phyloP scores from a whole-genome alignment of 192 early-diverging fungal species.

The Entophlyctis helioformis region DNA sequence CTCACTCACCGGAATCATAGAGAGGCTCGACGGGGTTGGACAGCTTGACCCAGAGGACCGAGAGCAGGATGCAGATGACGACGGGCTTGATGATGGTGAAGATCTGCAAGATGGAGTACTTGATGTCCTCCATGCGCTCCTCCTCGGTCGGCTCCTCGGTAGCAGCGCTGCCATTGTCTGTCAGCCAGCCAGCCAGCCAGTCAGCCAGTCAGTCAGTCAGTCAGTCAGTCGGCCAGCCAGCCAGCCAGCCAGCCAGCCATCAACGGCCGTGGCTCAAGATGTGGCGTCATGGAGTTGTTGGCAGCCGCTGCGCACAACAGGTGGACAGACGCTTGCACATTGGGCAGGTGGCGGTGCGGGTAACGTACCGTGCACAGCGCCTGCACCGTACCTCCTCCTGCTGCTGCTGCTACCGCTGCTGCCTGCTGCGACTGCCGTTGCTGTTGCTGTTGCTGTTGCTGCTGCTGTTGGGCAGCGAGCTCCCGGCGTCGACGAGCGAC shows the following conservation, averaged over 20 bases:
- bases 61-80: slow-evolving; percentile 58
- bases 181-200: too few species aligned
- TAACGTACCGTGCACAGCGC: neutral
- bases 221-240: too few species aligned
- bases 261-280: neutral
- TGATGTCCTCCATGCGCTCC: slow-evolving; percentile 51
- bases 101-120: slow-evolving; percentile 71
- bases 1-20: slow-evolving; percentile 29
- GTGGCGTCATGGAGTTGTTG: neutral
- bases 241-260: too few species aligned
- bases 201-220: too few species aligned
- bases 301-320: neutral
- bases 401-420: too few species aligned
- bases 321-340: neutral
- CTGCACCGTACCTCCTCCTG: too few species aligned
- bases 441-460: too few species aligned
- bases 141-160: slow-evolving; percentile 22
- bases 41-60: slow-evolving; percentile 80
- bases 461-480: too few species aligned
- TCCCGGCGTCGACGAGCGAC: too few species aligned
- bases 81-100: slow-evolving; percentile 74
- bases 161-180: neutral
- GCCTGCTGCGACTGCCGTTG: too few species aligned
- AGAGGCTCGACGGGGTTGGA: slow-evolving; percentile 26
- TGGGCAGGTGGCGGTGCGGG: neutral